These are phyloP conservation scores for Pyrenophora tritici-repentis DNA, from an alignment of 2,329 filamentous ascomycete species.

Conservation along the genomic window DNA sequence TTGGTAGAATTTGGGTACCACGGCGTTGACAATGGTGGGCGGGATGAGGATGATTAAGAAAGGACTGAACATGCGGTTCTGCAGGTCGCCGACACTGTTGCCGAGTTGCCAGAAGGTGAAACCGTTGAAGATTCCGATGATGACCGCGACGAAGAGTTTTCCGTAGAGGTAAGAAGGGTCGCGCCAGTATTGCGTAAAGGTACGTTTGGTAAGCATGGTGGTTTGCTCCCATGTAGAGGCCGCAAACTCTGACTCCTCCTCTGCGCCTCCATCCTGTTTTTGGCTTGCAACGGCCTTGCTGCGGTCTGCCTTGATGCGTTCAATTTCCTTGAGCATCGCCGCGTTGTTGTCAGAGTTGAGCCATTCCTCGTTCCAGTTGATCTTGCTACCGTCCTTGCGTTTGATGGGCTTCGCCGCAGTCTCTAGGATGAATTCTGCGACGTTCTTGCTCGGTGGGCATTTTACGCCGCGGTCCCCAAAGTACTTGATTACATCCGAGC, in stretches of 20 bases:
- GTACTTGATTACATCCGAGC: conserved; percentile 68
- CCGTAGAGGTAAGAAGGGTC: conserved; percentile 77
- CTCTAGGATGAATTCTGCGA: conserved; percentile 70
- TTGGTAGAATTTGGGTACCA: conserved; percentile 77
- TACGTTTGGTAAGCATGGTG: conserved; percentile 68
- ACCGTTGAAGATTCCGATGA: conserved; percentile 77
- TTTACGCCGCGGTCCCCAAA: conserved; percentile 68
- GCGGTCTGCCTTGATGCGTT: conserved; percentile 64
- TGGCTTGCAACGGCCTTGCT: conserved; percentile 50
- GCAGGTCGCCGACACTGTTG: conserved; percentile 69
- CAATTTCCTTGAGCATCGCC: conserved; percentile 66
- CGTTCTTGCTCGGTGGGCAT: conserved; percentile 69
- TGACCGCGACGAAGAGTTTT: conserved; percentile 72
- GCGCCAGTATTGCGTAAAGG: conserved; percentile 76
- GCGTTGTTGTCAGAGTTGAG: conserved; percentile 65
- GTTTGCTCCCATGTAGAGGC: conserved; percentile 68
- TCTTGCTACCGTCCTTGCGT: conserved; percentile 57
- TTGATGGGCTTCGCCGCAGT: conserved; percentile 64
- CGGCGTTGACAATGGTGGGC: conserved; percentile 72
- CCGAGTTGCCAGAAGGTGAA: conserved; percentile 78
- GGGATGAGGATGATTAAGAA: conserved; percentile 66
- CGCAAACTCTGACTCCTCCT: conserved; percentile 64
- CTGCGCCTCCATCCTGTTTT: conserved; percentile 14
- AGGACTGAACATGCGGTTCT: conserved; percentile 76
- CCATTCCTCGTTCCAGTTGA: conserved; percentile 81